phyloP scores from a whole-genome alignment of 2,329 filamentous ascomycete genomes.

The Exophiala sideris region DNA sequence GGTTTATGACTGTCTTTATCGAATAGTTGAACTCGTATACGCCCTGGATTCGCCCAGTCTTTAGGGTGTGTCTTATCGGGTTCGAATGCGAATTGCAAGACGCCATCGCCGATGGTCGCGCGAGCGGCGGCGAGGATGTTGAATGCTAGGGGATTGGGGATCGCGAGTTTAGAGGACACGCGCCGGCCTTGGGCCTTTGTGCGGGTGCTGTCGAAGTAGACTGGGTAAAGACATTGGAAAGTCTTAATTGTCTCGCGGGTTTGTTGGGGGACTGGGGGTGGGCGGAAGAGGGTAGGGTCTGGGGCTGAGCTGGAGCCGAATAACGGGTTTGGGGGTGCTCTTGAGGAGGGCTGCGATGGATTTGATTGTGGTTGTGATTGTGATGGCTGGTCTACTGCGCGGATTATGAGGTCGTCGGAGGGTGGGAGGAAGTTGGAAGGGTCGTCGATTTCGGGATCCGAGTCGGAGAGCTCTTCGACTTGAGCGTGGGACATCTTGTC shows the following conservation, averaged over 20 bases:
- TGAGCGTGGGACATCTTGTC: slow-evolving; percentile 71
- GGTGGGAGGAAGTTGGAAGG: slow-evolving; percentile 60
- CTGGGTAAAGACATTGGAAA: slow-evolving; percentile 87
- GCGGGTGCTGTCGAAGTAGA: slow-evolving; percentile 80
- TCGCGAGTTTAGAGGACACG: slow-evolving; percentile 68
- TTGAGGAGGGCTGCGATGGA: slow-evolving; percentile 24
- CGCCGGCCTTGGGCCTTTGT: slow-evolving; percentile 76
- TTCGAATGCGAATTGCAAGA: slow-evolving; percentile 65
- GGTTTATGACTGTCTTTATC: slow-evolving; percentile 52
- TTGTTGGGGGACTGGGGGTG: slow-evolving; percentile 44
- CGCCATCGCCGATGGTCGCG: slow-evolving; percentile 50
- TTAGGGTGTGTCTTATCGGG: slow-evolving; percentile 89
- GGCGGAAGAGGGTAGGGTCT: slow-evolving; percentile 43
- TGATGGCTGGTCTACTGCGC: slow-evolving; percentile 35
- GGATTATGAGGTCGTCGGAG: slow-evolving; percentile 38
- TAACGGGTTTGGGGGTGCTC: slow-evolving; percentile 28
- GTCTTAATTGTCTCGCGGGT: slow-evolving; percentile 61
- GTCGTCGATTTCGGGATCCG: slow-evolving; percentile 85
- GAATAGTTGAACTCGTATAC: slow-evolving; percentile 71
- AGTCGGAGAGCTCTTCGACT: slow-evolving; percentile 90
- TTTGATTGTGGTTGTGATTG: slow-evolving; percentile 27
- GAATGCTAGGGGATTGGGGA: slow-evolving; percentile 79
- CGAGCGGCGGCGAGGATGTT: slow-evolving; percentile 86
- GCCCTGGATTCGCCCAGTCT: slow-evolving; percentile 95
- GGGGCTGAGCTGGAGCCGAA: slow-evolving; percentile 28